phyloP scores from a whole-genome alignment of 208 protist species.

The Borovskyia barvae region DNA sequence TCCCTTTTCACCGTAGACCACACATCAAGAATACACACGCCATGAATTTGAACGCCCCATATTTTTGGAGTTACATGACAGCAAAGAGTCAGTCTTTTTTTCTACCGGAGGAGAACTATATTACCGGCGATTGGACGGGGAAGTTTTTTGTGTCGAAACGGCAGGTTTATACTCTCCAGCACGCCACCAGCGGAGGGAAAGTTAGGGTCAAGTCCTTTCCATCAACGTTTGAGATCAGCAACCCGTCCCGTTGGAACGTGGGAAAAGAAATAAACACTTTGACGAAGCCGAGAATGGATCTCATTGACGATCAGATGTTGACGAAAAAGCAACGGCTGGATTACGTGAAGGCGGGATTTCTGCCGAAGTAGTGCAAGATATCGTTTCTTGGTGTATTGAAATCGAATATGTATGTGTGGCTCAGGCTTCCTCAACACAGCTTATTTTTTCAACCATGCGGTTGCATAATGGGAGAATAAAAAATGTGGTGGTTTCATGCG shows the following conservation, averaged over 20 bases:
- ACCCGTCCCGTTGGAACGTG: constrained; percentile 86
- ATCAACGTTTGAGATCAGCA: constrained; percentile 84
- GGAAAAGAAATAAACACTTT: constrained; percentile 87
- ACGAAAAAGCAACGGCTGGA: constrained; percentile 90
- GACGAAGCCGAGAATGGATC: constrained; percentile 84
- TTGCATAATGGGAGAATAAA: no score
- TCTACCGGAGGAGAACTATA: constrained; percentile 89
- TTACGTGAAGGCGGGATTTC: constrained; percentile 82
- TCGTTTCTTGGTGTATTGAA: constrained; percentile 1
- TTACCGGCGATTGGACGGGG: constrained; percentile 90
- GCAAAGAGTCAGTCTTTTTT: constrained; percentile 78
- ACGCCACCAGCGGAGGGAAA: constrained; percentile 79
- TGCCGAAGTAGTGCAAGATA: constrained; percentile 64
- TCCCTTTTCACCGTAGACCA: constrained; percentile 72
- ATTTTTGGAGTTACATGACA: constrained; percentile 90
- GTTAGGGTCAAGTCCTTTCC: constrained; percentile 88
- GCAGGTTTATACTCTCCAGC: constrained; percentile 90
- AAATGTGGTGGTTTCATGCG: no score
- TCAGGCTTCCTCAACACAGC: no score
- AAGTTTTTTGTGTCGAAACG: constrained; percentile 89
- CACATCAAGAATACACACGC: constrained; percentile 85
- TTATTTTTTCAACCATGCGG: no score
- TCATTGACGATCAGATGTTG: constrained; percentile 92
- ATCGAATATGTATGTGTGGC: no score
- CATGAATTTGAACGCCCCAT: constrained; percentile 85